phyloP scores from a whole-genome alignment of 371 early-diverging fungal genomes.

The Capillidium heterosporum region DNA sequence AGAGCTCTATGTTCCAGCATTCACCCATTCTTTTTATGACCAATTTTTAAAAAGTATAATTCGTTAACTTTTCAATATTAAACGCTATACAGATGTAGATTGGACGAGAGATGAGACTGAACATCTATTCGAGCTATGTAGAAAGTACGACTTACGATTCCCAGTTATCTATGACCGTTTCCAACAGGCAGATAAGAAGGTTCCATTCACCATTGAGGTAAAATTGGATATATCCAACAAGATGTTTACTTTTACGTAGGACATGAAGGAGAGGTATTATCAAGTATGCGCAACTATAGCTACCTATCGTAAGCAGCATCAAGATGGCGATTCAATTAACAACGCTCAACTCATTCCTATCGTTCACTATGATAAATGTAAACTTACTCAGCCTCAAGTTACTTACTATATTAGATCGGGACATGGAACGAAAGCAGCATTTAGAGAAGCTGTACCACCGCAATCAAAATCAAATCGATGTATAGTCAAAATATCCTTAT shows the following conservation, averaged over 20 bases:
- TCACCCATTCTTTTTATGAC: neutral
- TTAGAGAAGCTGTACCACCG: neutral
- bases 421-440: neutral
- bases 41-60: neutral
- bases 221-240: conserved; percentile 3
- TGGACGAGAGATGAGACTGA: conserved; percentile 81
- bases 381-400: neutral
- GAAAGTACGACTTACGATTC: conserved; percentile 61
- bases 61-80: neutral
- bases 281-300: conserved; percentile 13
- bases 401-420: neutral
- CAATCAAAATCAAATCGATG: neutral
- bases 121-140: conserved; percentile 57
- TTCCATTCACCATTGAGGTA: conserved; percentile 20
- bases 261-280: conserved; percentile 69
- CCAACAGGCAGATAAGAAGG: conserved; percentile 19
- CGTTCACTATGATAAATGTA: conserved; percentile 3
- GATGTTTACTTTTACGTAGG: conserved; percentile 20
- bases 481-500: neutral
- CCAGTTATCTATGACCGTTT: conserved; percentile 71
- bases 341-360: neutral
- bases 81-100: conserved; percentile 22
- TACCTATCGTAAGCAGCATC: neutral
- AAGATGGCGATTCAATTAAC: neutral
- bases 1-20: neutral